phyloP scores from a whole-genome alignment of 495 filamentous ascomycete genomes.

The Lepidopterella palustris region DNA sequence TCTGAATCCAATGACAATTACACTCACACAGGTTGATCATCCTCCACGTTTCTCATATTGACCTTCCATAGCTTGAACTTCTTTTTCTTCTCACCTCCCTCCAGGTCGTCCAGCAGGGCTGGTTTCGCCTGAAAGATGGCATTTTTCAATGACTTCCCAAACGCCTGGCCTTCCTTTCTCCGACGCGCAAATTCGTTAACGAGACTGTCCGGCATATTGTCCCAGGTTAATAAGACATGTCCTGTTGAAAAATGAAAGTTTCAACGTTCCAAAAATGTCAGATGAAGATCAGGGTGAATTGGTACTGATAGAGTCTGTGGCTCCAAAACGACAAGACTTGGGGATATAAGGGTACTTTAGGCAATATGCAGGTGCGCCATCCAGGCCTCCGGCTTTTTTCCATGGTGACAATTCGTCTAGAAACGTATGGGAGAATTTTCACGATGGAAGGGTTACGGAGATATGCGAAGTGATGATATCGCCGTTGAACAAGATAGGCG shows the following conservation, averaged over 20 bases:
- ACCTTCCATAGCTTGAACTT: conserved; percentile 18
- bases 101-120: conserved; percentile 4
- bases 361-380: no score
- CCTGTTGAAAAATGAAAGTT: not conserved
- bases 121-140: conserved; percentile 13
- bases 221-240: not conserved
- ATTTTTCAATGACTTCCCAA: conserved; percentile 16
- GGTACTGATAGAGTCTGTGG: not conserved
- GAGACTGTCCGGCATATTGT: conserved; percentile 10
- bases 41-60: conserved; percentile 10
- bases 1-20: not conserved
- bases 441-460: not conserved
- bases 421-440: not conserved
- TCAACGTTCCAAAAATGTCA: not conserved
- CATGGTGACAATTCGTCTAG: not conserved
- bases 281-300: not conserved
- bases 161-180: conserved; percentile 2
- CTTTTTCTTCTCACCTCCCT: not conserved
- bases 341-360: no score
- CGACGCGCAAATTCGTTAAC: conserved; percentile 8
- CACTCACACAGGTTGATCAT: conserved; percentile 16
- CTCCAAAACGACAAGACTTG: not conserved
- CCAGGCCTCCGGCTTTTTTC: no score
- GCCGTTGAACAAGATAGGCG: conserved; percentile 1
- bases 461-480: conserved; percentile 11